Evolutionary conservation across 768 basidiomycete genomes (phyloP).

Genomic region (Hemileccinum rubropunctum): DNA sequence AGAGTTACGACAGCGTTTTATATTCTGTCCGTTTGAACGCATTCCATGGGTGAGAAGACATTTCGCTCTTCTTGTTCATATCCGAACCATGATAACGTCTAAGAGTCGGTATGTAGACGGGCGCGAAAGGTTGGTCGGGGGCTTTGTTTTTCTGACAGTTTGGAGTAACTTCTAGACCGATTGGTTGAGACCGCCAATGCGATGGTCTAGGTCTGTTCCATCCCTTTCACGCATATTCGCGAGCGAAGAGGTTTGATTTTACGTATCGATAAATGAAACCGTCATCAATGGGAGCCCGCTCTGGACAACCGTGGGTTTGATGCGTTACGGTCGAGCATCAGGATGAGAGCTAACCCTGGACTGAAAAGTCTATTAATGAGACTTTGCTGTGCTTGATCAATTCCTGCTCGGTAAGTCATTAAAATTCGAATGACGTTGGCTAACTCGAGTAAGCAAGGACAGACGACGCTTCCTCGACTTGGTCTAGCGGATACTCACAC

Average conservation of each 20-base stretch:
- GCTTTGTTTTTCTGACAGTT: neutral
- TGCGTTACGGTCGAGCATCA: neutral
- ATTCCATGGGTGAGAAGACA: slow-evolving; percentile 12
- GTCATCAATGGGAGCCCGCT: neutral
- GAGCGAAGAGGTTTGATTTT: neutral
- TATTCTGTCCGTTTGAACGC: slow-evolving; percentile 7
- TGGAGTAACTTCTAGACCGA: neutral
- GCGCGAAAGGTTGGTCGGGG: slow-evolving; percentile 4
- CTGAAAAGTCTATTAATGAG: slow-evolving; percentile 8
- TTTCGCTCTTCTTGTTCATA: neutral
- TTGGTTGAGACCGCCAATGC: neutral
- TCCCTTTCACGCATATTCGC: neutral
- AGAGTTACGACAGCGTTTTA: slow-evolving; percentile 14
- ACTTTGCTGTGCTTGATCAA: neutral
- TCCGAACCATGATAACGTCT: slow-evolving; percentile 3
- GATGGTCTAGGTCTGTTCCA: neutral
- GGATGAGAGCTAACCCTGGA: neutral
- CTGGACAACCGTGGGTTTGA: slow-evolving; percentile 13
- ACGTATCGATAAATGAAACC: slow-evolving; percentile 2
- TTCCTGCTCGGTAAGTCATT: slow-evolving; percentile 18
- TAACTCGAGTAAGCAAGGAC: slow-evolving; percentile 2
- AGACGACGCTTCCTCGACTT: neutral
- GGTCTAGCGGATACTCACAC: neutral
- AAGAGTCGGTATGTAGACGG: slow-evolving; percentile 4
- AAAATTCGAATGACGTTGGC: slow-evolving; percentile 12